Percentiles rank a stretch among this genome's conserved stretches.
phyloP scores from a whole-genome alignment of 1,284 basidiomycete species.

The Rhodotorula sp. region DNA sequence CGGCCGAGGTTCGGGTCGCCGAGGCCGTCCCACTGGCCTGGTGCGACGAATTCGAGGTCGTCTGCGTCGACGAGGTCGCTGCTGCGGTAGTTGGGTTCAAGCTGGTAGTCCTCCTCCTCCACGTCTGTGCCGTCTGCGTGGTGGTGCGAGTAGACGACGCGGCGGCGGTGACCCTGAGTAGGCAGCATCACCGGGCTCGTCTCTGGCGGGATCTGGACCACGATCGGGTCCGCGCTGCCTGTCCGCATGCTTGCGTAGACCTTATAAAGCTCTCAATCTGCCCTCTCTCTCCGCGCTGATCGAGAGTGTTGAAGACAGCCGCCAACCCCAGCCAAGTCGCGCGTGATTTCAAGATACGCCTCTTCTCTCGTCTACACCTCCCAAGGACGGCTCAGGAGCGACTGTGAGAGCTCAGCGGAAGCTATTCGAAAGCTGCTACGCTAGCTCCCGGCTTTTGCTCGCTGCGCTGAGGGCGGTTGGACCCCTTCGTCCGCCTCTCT shows the following conservation, averaged over 20 bases:
- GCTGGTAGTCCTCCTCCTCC: slow-evolving; percentile 4
- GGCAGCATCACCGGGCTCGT: slow-evolving; percentile 22
- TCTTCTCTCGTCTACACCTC: no score
- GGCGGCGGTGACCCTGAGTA: neutral
- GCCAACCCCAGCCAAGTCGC: no score
- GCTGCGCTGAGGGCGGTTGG: no score
- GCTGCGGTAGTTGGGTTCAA: slow-evolving; percentile 14
- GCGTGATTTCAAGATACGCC: no score
- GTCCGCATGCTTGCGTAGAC: neutral
- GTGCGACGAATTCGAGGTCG: slow-evolving; percentile 34
- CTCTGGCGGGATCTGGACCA: slow-evolving; percentile 33
- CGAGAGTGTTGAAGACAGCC: no score
- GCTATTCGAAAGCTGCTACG: no score
- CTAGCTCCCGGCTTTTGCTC: no score
- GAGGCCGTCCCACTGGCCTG: slow-evolving; percentile 27
- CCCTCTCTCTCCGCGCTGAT: no score
- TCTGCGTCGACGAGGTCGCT: slow-evolving; percentile 29
- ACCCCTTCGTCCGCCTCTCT: no score
- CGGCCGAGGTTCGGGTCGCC: neutral
- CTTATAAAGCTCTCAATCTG: no score
- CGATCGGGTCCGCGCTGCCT: neutral
- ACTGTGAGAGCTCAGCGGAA: no score
- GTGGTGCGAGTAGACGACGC: slow-evolving; percentile 5
- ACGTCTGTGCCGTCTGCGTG: neutral
- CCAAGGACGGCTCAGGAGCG: no score